Percentiles rank a stretch among this genome's conserved stretches.
phyloP scores from a whole-genome alignment of 2,329 filamentous ascomycete species.

The Arachnomyces sp. region DNA sequence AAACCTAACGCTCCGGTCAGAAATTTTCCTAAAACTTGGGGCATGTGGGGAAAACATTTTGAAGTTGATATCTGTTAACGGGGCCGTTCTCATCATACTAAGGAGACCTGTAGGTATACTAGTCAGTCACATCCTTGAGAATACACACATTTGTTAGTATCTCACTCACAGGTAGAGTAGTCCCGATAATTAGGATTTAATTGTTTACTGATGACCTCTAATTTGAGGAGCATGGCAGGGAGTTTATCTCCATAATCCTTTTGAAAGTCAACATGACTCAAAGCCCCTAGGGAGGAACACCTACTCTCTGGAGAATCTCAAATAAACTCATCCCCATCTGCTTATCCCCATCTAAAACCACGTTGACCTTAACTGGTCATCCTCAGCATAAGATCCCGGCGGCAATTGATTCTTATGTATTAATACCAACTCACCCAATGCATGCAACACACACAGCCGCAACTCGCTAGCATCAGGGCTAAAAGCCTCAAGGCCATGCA shows the following conservation, averaged over 20 bases:
- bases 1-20: conserved; percentile 28
- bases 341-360: too few species aligned
- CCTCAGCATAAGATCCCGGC: background rate
- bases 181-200: conserved; percentile 26
- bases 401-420: conserved; percentile 16
- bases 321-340: conserved; percentile 39
- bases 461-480: conserved; percentile 56
- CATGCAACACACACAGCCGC: conserved; percentile 57
- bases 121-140: conserved; percentile 33
- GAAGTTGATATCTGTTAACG: conserved; percentile 56
- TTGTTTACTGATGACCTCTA: conserved; percentile 53
- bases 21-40: background rate
- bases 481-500: conserved; percentile 47
- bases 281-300: background rate
- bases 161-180: conserved; percentile 33
- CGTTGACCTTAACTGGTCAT: too few species aligned
- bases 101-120: conserved; percentile 44
- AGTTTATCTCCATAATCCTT: conserved; percentile 56
- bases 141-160: background rate
- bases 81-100: conserved; percentile 52
- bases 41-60: conserved; percentile 38
- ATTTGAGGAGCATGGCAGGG: conserved; percentile 56
- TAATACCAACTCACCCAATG: conserved; percentile 49
- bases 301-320: conserved; percentile 45
- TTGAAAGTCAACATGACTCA: background rate